Base-by-base conservation (phyloP, 805 yeast species). In the Brettanomyces bruxellensis region DNA sequence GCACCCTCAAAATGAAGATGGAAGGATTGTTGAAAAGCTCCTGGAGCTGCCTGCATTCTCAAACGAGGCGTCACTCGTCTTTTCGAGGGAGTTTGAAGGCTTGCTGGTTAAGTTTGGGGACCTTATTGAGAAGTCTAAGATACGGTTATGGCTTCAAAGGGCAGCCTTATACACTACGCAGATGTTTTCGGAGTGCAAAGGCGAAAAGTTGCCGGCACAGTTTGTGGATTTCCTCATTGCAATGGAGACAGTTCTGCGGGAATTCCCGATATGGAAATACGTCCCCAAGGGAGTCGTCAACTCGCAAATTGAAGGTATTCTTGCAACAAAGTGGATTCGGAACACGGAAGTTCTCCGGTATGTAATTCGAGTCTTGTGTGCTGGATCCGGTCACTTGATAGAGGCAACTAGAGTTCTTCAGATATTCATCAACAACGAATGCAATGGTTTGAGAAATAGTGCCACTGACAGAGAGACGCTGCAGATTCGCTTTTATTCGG, bases 221-320 rank as follows among this genome's bases (percentile, higher is more conserved):
- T 70, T 74, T 49, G 24, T 55, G 4, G 38, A 47, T 0, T 70
- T 72, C 47, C 34, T 65, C 28, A 13, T 35, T 2, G 55, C 65
- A 11, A 63, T 76, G 46, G 59, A 62, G 32, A 44, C 47, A 0
- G 58, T 80, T 3, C 42, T 67, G 0, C 47, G 52, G 23, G 49
- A 50, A 1, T 37, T 54, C 5, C 55, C 68, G 4, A 44, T 73
- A 13, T 68, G 78, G 70, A 58, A 61, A 3, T 43, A 60, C 5
- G 68, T 79, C 4, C 73, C 83, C 4, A 54, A 56, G 7, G 52
- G 70, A 5, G 66, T 80, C 45, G 49, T 83, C 12, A 79, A 82
- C 51, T 68, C 91, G 0, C 86, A 84, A 49, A 57, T 83, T 30
- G 89, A 85, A 57, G 86, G 75, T 3, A 55, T 83, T 9, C 65